These are phyloP conservation scores for Sugiyamaella lignohabitans DNA, from an alignment of 805 yeast genomes.

Conservation along the genomic window DNA sequence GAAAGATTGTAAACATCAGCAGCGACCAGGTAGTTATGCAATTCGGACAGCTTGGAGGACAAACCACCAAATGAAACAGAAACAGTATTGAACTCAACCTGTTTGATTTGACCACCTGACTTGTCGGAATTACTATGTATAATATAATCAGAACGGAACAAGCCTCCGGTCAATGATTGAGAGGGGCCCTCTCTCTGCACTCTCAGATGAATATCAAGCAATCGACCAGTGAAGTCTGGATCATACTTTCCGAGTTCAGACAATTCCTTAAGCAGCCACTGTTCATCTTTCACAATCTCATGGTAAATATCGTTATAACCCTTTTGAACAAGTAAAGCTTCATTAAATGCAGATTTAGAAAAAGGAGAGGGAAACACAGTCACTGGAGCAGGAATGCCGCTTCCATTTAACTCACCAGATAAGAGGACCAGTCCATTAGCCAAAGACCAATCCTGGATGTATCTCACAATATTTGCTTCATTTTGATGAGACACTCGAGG, in stretches of 20 bases:
- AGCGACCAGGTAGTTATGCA: slow-evolving; percentile 53
- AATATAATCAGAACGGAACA: slow-evolving; percentile 89
- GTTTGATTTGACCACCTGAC: slow-evolving; percentile 54
- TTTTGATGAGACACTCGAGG: slow-evolving; percentile 14
- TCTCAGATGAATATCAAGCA: slow-evolving; percentile 50
- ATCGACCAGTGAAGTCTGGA: slow-evolving; percentile 71
- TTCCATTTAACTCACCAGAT: slow-evolving; percentile 48
- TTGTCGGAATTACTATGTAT: slow-evolving; percentile 25
- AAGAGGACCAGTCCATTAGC: slow-evolving; percentile 80
- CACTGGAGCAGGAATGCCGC: slow-evolving; percentile 67
- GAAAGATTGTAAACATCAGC: slow-evolving; percentile 30
- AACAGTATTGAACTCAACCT: slow-evolving; percentile 93
- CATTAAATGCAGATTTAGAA: slow-evolving; percentile 57
- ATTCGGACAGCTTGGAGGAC: slow-evolving; percentile 67
- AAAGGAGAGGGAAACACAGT: slow-evolving; percentile 90
- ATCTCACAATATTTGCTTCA: slow-evolving; percentile 11
- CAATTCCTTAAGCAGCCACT: slow-evolving; percentile 59
- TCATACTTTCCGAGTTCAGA: slow-evolving; percentile 44
- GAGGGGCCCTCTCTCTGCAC: slow-evolving; percentile 28
- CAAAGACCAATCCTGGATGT: slow-evolving; percentile 65
- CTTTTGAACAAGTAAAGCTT: slow-evolving; percentile 60
- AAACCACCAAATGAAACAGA: slow-evolving; percentile 94
- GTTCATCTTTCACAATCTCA: slow-evolving; percentile 48
- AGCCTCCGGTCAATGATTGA: slow-evolving; percentile 61
- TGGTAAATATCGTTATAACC: slow-evolving; percentile 70